Conservation (phyloP, 1,284 basidiomycete species). For the Chiua sp. region DNA sequence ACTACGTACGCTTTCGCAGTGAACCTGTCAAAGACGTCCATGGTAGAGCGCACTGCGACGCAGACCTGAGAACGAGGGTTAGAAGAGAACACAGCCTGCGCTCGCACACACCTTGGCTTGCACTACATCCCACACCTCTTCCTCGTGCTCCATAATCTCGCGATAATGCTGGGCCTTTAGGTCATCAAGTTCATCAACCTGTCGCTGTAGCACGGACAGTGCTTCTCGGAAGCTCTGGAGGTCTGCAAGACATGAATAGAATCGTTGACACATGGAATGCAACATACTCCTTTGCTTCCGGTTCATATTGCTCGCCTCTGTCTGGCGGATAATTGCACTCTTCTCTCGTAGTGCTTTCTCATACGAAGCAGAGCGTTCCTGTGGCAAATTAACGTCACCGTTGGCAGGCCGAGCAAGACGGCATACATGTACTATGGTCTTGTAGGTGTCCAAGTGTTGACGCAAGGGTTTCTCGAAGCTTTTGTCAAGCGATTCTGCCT, state of each 20-base stretch:
- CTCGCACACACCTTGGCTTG: conserved; percentile 69
- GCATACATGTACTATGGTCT: conserved; percentile 71
- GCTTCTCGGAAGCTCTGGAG: conserved; percentile 87
- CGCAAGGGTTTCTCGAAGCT: conserved; percentile 91
- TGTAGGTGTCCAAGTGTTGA: conserved; percentile 85
- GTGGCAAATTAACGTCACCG: conserved; percentile 20
- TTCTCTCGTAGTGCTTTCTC: conserved; percentile 82
- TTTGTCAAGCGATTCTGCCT: conserved; percentile 88
- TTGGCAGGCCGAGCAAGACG: conserved; percentile 2
- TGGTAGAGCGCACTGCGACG: conserved; percentile 76
- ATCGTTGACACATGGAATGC: conserved; percentile 7
- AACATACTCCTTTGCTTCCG: conserved; percentile 81
- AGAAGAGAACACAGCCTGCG: conserved; percentile 18
- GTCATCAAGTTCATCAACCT: conserved; percentile 88
- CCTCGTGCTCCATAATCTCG: conserved; percentile 91
- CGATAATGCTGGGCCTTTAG: conserved; percentile 83
- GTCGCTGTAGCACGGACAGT: conserved; percentile 81
- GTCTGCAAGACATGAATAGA: conserved; percentile 52
- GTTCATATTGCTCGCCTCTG: conserved; percentile 89
- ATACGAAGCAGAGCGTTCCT: conserved; percentile 83
- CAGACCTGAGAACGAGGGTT: conserved; percentile 54
- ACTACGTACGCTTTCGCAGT: conserved; percentile 84
- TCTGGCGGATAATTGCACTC: conserved; percentile 85
- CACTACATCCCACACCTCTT: conserved; percentile 92
- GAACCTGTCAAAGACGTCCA: conserved; percentile 84